Percentiles rank a stretch among this genome's conserved stretches.
phyloP scores from a whole-genome alignment of 371 early-diverging fungal species.

The Apophysomyces sp. region DNA sequence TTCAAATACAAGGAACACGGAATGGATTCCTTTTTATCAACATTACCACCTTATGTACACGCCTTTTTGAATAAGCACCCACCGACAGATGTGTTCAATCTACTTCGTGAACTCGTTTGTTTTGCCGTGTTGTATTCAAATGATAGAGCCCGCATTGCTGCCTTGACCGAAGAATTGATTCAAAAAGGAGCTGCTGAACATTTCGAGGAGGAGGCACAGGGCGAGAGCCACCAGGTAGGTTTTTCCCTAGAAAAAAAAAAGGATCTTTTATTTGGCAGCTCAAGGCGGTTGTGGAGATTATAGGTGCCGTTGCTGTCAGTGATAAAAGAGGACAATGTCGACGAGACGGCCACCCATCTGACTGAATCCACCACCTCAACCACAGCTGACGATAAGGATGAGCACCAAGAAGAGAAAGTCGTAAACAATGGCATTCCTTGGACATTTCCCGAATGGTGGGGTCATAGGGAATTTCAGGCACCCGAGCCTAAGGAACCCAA shows the following conservation, averaged over 20 bases:
- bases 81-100: constrained; percentile 44
- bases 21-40: constrained; percentile 50
- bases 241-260: not conserved
- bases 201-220: not conserved
- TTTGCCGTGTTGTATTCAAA: constrained; percentile 51
- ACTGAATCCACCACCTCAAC: constrained; percentile 2
- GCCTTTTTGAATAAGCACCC: constrained; percentile 37
- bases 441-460: constrained; percentile 50
- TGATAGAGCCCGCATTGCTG: constrained; percentile 35
- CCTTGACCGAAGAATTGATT: constrained; percentile 21
- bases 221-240: not conserved
- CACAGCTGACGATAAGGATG: not conserved
- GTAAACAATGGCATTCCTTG: constrained; percentile 15
- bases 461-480: constrained; percentile 25
- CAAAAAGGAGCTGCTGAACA: constrained; percentile 23
- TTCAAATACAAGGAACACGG: too few species aligned
- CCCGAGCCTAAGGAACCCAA: not conserved
- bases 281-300: not conserved
- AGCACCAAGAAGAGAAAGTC: not conserved
- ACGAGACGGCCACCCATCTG: not conserved
- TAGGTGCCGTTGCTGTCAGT: not conserved
- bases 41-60: constrained; percentile 53
- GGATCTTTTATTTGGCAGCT: not conserved
- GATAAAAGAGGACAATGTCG: not conserved
- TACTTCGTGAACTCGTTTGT: constrained; percentile 44